Conservation (phyloP, 2,329 filamentous ascomycete species). For the Colletotrichum somersetense region DNA sequence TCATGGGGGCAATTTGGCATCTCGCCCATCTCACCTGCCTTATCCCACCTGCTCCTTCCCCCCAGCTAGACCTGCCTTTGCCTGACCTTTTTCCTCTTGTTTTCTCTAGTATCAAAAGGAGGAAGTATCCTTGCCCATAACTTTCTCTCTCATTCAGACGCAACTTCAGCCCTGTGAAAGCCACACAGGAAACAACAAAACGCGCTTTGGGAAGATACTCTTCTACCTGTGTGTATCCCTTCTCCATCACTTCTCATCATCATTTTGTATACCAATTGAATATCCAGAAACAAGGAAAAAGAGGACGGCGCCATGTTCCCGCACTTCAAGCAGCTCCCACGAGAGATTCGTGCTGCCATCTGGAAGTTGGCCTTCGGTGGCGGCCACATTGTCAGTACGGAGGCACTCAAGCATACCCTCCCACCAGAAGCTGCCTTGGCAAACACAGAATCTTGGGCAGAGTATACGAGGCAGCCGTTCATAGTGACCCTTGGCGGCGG, state of each 20-base stretch:
- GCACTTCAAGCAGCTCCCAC: neutral
- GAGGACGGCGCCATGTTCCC: neutral
- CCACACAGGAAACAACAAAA: too few species aligned
- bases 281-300: neutral
- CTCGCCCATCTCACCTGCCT: neutral
- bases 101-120: neutral
- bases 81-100: neutral
- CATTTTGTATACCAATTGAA: too few species aligned
- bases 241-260: too few species aligned
- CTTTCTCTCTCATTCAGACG: too few species aligned
- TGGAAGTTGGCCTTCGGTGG: neutral
- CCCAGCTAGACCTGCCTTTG: neutral
- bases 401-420: neutral
- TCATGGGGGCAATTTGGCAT: too few species aligned
- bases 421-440: neutral
- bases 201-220: too few species aligned
- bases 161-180: too few species aligned
- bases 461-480: neutral
- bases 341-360: neutral
- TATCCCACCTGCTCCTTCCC: neutral
- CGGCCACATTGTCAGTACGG: neutral
- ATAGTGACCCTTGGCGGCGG: neutral
- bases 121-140: neutral
- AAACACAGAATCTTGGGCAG: neutral
- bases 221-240: too few species aligned